Base-by-base conservation (phyloP, 73 alveolate species). In the Effrenium voratum region DNA sequence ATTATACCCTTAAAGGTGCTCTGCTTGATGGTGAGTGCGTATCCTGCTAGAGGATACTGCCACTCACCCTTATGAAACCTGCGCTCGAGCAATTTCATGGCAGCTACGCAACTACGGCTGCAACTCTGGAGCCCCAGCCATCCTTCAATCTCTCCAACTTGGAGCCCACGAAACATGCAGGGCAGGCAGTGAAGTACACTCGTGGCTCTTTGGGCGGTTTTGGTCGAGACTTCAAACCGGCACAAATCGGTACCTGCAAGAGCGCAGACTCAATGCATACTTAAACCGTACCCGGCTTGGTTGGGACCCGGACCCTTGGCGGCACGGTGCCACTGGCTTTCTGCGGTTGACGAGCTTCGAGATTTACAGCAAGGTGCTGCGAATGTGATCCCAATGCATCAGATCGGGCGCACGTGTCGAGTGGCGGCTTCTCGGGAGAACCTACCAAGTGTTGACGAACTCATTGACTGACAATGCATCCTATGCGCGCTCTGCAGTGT, bases 381-480 rank as follows among this genome's bases (percentile, higher is more conserved):
- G 38, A 52, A 52, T 52, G 63, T 52, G 8, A 19, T 52, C 19
- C 63, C 19, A 52, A 12, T 52, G 63, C 8, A 19, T 52, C 63
- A 8, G 63, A 8, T 52, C 19, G 63, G 19, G 63, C 63, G 63
- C 43, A 26, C 86, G 55, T 90, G 96, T 52, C 96, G 85, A 63
- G 96, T 86, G 32, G 96, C 96, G 49, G 96, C 96, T 8, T 90
- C 96, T 30, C 96, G 96, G 68, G 96, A 90, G 34, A 90, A 90
- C 86, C 96, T 76, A 24, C 26, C 19, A 8, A 12, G 8, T 19
- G 63, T 12, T 8, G 8, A 52, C 26, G 63, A 52, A 19, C 8
- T 12, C 63, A 52, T 12, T 12, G 26, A 52, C 26, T 8, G 63
- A 8, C 8, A 52, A 19, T 52, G 8, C 26, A 8, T 8, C 63